A percentile compares a stretch with the other conserved stretches of the same genome.
phyloP scores from a whole-genome alignment of 768 basidiomycete species.

The Polyporus arcularius region DNA sequence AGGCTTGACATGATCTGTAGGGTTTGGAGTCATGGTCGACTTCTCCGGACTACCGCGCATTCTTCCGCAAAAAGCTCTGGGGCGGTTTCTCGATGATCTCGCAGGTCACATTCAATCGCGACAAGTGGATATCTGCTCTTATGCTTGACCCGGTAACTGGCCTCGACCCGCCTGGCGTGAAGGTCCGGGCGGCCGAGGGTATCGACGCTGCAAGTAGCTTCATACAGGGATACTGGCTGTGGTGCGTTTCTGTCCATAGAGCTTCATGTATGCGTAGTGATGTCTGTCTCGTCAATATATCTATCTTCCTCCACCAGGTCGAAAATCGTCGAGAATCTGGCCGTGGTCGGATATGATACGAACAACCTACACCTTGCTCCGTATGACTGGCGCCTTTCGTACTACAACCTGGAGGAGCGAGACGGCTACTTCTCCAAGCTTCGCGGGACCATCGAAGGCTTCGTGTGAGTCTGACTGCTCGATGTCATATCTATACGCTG shows the following conservation, averaged over 20 bases:
- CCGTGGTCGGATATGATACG: slow-evolving; percentile 90
- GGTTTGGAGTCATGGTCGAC: slow-evolving; percentile 96
- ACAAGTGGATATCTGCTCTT: slow-evolving; percentile 88
- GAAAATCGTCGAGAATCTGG: slow-evolving; percentile 93
- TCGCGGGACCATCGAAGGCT: slow-evolving; percentile 79
- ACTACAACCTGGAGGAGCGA: slow-evolving; percentile 87
- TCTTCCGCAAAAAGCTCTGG: slow-evolving; percentile 91
- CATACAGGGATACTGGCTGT: slow-evolving; percentile 93
- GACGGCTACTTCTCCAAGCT: slow-evolving; percentile 88
- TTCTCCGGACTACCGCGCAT: slow-evolving; percentile 75
- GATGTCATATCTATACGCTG: neutral
- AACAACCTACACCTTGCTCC: slow-evolving; percentile 83
- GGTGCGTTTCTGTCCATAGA: slow-evolving; percentile 43
- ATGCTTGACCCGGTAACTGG: slow-evolving; percentile 91
- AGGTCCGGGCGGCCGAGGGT: slow-evolving; percentile 90
- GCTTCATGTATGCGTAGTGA: neutral
- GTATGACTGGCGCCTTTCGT: slow-evolving; percentile 91
- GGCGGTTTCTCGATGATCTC: slow-evolving; percentile 82
- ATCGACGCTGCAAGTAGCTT: slow-evolving; percentile 87
- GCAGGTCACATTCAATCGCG: slow-evolving; percentile 79
- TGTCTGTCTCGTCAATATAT: neutral
- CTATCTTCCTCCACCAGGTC: slow-evolving; percentile 48
- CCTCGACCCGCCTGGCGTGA: slow-evolving; percentile 81
- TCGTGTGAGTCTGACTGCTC: slow-evolving; percentile 49
- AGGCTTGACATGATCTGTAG: slow-evolving; percentile 32